These are phyloP conservation scores for Amanita polypyramis DNA, from an alignment of 768 basidiomycete species.

Conservation along the genomic window DNA sequence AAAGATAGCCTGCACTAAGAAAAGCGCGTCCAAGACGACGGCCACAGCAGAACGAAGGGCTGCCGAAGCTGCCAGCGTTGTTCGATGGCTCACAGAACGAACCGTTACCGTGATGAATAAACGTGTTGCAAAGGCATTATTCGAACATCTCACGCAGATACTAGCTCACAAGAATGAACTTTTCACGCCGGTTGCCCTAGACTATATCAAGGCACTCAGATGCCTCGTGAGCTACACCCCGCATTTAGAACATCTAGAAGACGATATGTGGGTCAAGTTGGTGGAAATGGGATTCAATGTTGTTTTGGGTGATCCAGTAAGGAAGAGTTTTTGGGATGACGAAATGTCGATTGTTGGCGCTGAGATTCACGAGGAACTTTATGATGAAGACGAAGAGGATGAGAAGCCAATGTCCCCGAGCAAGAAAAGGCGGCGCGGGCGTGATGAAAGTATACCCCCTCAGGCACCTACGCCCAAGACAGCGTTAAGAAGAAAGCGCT, in stretches of 20 bases:
- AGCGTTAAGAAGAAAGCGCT: conserved; percentile 14
- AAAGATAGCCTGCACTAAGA: conserved; percentile 35
- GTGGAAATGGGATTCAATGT: conserved; percentile 70
- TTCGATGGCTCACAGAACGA: conserved; percentile 68
- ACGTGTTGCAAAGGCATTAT: conserved; percentile 42
- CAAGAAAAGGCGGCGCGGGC: conserved; percentile 28
- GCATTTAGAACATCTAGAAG: conserved; percentile 70
- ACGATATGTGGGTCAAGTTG: conserved; percentile 54
- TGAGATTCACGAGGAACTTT: conserved; percentile 23
- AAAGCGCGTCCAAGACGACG: conserved; percentile 22
- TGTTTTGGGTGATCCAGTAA: conserved; percentile 50
- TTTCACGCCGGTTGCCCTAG: conserved; percentile 54
- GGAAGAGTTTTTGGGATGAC: conserved; percentile 21
- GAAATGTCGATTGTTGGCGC: conserved; percentile 19
- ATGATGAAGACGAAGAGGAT: conserved; percentile 21
- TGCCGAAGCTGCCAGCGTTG: conserved; percentile 48
- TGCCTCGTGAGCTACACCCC: conserved; percentile 53
- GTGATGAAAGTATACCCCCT: conserved; percentile 13
- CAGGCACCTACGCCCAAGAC: conserved; percentile 11
- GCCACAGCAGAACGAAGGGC: conserved; percentile 50
- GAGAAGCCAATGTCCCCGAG: conserved; percentile 16
- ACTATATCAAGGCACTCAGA: conserved; percentile 74
- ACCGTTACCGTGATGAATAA: conserved; percentile 45
- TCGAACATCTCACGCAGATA: conserved; percentile 54
- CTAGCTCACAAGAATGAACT: conserved; percentile 46